Conservation (phyloP, 352 stramenopile species). For the Pythium rhizo-oryzae region DNA sequence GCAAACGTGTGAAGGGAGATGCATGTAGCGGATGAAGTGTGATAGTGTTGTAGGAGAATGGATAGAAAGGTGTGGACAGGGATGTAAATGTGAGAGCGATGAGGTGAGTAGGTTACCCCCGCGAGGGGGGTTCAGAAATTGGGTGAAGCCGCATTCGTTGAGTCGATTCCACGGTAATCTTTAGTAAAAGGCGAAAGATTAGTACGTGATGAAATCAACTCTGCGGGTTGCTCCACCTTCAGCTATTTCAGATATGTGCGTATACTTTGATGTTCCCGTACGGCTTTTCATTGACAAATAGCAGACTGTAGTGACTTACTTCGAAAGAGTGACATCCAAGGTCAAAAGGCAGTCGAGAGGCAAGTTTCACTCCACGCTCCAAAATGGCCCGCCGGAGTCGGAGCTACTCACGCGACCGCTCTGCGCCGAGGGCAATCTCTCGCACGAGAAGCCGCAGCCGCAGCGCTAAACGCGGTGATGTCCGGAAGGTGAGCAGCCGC, state of each 20-base stretch:
- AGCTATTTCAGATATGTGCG: neutral
- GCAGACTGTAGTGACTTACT: neutral
- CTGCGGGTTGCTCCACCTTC: slow-evolving; percentile 27
- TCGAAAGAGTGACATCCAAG: slow-evolving; percentile 18
- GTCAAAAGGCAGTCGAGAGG: neutral
- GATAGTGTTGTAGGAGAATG: too few species aligned
- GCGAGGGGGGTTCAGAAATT: slow-evolving; percentile 64
- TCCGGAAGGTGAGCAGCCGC: neutral
- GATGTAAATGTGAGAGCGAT: too few species aligned
- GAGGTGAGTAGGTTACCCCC: slow-evolving; percentile 26
- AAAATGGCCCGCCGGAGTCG: slow-evolving; percentile 13
- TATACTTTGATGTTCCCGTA: slow-evolving; percentile 14
- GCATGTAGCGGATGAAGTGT: too few species aligned
- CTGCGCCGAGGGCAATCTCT: neutral
- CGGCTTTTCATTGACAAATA: too few species aligned
- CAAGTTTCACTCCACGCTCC: neutral
- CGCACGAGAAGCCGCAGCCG: slow-evolving; percentile 20
- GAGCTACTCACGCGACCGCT: slow-evolving; percentile 12
- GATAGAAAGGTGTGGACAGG: too few species aligned
- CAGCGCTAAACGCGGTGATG: neutral
- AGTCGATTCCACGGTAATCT: slow-evolving; percentile 92
- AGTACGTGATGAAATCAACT: slow-evolving; percentile 44
- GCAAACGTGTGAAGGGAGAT: too few species aligned
- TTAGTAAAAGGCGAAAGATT: slow-evolving; percentile 96
- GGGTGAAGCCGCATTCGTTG: slow-evolving; percentile 71